Conservation (phyloP, 2,329 filamentous ascomycete genomes). For the Fusarium gaditjirri region DNA sequence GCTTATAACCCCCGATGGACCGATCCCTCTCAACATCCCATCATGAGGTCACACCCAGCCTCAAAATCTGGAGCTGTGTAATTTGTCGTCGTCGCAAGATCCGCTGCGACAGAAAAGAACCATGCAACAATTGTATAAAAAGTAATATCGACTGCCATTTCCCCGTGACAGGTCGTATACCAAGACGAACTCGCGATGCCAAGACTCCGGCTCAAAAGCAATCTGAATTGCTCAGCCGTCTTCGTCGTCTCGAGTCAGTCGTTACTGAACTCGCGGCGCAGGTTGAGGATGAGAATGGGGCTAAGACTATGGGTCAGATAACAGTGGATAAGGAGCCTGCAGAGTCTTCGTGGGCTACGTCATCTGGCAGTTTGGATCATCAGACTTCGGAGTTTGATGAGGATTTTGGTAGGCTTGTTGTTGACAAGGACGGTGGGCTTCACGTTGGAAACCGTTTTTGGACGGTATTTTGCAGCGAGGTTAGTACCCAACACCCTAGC, state of each 20-base stretch:
- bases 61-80: conserved; percentile 49
- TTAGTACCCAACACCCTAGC: neutral
- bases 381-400: conserved; percentile 40
- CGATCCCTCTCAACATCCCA: conserved; percentile 18
- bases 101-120: conserved; percentile 46
- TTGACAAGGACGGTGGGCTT: conserved; percentile 40
- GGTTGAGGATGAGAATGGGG: conserved; percentile 43
- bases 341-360: conserved; percentile 7
- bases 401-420: conserved; percentile 46
- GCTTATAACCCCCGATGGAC: conserved; percentile 32
- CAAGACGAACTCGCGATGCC: conserved; percentile 39
- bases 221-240: conserved; percentile 44
- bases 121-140: conserved; percentile 44
- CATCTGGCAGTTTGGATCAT: neutral
- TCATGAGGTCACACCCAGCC: conserved; percentile 7
- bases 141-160: conserved; percentile 46
- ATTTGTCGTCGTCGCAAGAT: conserved; percentile 48
- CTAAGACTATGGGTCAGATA: conserved; percentile 8
- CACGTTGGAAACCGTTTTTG: conserved; percentile 48
- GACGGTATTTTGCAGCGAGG: conserved; percentile 48
- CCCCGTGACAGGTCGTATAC: conserved; percentile 47
- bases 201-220: conserved; percentile 45
- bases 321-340: conserved; percentile 17
- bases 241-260: conserved; percentile 46
- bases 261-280: conserved; percentile 47